phyloP scores from a whole-genome alignment of 2,329 filamentous ascomycete genomes.

The Pseudocercospora cruenta region DNA sequence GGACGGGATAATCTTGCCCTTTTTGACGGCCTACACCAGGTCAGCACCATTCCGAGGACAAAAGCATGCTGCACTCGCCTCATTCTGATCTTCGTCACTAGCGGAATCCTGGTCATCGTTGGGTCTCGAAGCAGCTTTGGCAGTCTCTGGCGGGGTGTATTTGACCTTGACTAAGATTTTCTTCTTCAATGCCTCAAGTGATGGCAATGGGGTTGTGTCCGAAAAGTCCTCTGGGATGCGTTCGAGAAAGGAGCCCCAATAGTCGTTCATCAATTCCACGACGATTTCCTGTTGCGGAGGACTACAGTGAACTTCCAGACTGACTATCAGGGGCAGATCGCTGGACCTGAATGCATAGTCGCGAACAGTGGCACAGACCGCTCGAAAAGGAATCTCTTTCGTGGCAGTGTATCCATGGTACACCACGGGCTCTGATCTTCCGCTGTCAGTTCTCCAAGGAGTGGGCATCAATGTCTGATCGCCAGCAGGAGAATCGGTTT shows the following conservation, averaged over 20 bases:
- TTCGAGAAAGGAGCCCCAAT: slow-evolving; percentile 77
- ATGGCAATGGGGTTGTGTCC: slow-evolving; percentile 67
- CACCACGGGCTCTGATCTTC: slow-evolving; percentile 36
- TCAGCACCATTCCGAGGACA: not conserved
- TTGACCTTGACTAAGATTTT: slow-evolving; percentile 71
- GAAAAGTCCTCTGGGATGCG: slow-evolving; percentile 55
- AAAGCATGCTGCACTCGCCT: not conserved
- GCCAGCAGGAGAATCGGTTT: slow-evolving; percentile 18
- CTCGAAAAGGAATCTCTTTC: slow-evolving; percentile 80
- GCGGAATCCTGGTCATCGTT: slow-evolving; percentile 36
- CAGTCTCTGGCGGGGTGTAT: slow-evolving; percentile 46
- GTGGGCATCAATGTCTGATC: slow-evolving; percentile 29
- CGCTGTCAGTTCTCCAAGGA: slow-evolving; percentile 35
- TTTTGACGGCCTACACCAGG: slow-evolving; percentile 42
- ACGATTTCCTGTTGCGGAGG: slow-evolving; percentile 80
- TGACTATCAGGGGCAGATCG: slow-evolving; percentile 83
- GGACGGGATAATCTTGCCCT: slow-evolving; percentile 67
- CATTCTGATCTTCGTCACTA: slow-evolving; percentile 42
- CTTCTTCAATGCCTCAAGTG: slow-evolving; percentile 65
- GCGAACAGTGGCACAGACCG: slow-evolving; percentile 76
- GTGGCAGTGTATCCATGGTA: slow-evolving; percentile 72
- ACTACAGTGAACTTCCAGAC: slow-evolving; percentile 86
- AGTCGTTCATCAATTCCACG: slow-evolving; percentile 90
- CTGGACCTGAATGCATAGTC: slow-evolving; percentile 74
- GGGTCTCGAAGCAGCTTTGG: slow-evolving; percentile 22